Evolutionary conservation across 2,329 filamentous ascomycete species (phyloP).

Genomic region (Cryphonectria carpinicola): DNA sequence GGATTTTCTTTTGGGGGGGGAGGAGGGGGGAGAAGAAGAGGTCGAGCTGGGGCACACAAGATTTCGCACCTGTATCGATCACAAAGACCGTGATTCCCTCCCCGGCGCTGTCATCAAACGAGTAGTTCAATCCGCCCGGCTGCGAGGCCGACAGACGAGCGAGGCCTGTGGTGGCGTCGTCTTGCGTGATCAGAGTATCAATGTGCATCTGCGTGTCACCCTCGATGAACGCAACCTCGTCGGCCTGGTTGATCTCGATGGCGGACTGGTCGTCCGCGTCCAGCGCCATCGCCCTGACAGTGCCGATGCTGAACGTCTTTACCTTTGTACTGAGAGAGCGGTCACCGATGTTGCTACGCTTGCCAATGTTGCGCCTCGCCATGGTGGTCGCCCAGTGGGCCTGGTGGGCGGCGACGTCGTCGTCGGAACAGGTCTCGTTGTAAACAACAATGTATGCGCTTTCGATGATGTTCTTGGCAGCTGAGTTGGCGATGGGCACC

Average conservation of each 20-base stretch:
- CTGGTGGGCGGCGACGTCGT: constrained; percentile 54
- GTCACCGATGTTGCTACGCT: constrained; percentile 50
- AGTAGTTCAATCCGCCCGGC: constrained; percentile 44
- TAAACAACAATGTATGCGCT: constrained; percentile 69
- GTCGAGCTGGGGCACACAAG: no score
- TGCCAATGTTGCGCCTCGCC: constrained; percentile 60
- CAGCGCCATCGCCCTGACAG: constrained; percentile 56
- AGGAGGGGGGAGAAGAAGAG: no score
- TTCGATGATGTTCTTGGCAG: constrained; percentile 53
- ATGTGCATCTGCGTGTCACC: constrained; percentile 52
- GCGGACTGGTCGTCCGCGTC: constrained; percentile 41
- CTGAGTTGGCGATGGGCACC: constrained; percentile 54
- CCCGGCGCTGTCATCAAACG: constrained; percentile 58
- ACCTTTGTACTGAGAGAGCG: constrained; percentile 52
- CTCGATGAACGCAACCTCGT: constrained; percentile 49
- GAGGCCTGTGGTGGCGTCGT: constrained; percentile 57
- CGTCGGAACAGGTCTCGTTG: constrained; percentile 55
- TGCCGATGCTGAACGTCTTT: constrained; percentile 50
- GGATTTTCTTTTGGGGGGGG: no score
- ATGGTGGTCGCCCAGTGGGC: constrained; percentile 52
- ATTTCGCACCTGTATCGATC: constrained; percentile 58
- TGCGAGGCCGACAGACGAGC: constrained; percentile 54
- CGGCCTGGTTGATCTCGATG: constrained; percentile 49
- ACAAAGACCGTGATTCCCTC: constrained; percentile 64
- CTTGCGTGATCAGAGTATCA: constrained; percentile 52